These are phyloP conservation scores for Trapa bicornis DNA, from an alignment of 345 rosid species.

Conservation along the genomic window DNA sequence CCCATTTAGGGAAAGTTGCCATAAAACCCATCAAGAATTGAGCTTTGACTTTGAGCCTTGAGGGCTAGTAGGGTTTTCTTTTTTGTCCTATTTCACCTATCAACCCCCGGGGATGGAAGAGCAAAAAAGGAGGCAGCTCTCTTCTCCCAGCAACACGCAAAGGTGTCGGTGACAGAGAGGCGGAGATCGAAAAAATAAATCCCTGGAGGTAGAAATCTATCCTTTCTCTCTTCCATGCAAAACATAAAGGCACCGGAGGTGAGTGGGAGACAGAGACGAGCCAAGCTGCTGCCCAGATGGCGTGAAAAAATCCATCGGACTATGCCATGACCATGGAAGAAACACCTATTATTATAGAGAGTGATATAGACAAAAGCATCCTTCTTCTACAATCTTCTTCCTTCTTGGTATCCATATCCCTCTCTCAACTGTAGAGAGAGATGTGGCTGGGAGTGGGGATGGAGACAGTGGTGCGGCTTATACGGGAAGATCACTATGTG, in stretches of 20 bases:
- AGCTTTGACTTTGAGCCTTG: not conserved
- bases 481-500: too few species aligned
- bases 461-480: too few species aligned
- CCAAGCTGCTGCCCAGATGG: too few species aligned
- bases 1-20: conserved; percentile 29
- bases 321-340: too few species aligned
- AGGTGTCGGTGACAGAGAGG: conserved; percentile 30
- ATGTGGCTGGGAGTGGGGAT: too few species aligned
- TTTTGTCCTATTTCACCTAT: not conserved
- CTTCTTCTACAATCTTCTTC: too few species aligned
- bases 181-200: not conserved
- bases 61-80: conserved; percentile 22
- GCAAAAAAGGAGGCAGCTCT: not conserved
- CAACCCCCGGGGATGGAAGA: not conserved
- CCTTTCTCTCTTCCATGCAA: conserved; percentile 31
- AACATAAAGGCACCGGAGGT: conserved; percentile 28
- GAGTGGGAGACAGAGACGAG: conserved; percentile 11
- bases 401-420: too few species aligned
- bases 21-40: conserved; percentile 14
- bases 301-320: too few species aligned
- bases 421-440: too few species aligned
- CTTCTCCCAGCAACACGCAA: conserved; percentile 35
- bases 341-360: not conserved
- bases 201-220: not conserved
- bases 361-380: too few species aligned